Evolutionary conservation across 805 yeast genomes (phyloP), one percentile per base, ranked within the genome.

Genomic region (Saccharomyces eubayanus): DNA sequence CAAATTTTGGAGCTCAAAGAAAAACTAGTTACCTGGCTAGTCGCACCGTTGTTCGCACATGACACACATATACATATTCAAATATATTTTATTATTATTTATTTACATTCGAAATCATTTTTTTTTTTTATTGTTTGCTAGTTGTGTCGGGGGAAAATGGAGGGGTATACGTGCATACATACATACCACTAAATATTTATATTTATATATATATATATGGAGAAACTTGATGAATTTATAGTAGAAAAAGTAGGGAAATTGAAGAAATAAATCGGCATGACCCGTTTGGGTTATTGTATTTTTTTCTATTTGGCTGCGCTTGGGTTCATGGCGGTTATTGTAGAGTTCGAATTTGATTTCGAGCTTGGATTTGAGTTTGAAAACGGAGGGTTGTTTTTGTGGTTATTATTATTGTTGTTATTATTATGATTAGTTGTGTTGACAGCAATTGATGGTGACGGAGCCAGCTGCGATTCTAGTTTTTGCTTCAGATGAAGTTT

Each of bases 1-100:
- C 27, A 68, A 62, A 53, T 61, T 71, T 53, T 65, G 72, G 68
- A 58, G 43, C 43, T 36, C 43, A 8, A 36, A 36, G 16, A 36
- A 36, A 21, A 21, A 36, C 43, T 36, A 36, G 43, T 36, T 36
- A 36, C 12, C 8, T 36, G 16, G 24, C 24, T n/a, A 16, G 20
- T 16, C 6, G 24, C 8, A 16, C 12, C 5, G 24, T 16, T 36
- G 21, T 36, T 11, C 43, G 24, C 21, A 6, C 11, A 16, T 36
- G 16, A 36, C 11, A n/a, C 11, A n/a, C 20, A 36, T 36, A 36
- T 36, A 36, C 43, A 36, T 36, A 36, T 36, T 36, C 43, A 36
- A 11, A 36, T 16, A 16, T 16, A n/a, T 36, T 21, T 16, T 16
- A 6, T 36, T 36, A n/a, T n/a, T n/a, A n/a, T n/a, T n/a, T n/a